Evolutionary conservation across 1,139 yeast species (phyloP).

Genomic region (Pneumocystis canis): DNA sequence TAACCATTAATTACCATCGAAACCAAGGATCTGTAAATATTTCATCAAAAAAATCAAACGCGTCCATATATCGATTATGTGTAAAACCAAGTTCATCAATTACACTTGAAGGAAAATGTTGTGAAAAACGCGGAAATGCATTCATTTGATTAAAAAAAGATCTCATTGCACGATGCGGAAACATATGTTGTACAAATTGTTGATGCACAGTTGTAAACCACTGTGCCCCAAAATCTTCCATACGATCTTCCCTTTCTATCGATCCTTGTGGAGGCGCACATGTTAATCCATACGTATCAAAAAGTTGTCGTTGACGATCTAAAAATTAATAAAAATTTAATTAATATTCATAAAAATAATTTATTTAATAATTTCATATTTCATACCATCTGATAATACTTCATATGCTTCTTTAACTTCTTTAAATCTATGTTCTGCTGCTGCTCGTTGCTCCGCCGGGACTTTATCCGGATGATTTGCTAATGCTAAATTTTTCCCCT

Average conservation of each 20-base stretch:
- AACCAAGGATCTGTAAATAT: not conserved
- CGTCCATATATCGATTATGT: not conserved
- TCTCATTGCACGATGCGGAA: not conserved
- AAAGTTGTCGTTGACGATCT: not conserved
- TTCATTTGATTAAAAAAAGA: not conserved
- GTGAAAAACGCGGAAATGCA: not conserved
- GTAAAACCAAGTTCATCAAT: not conserved
- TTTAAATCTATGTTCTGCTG: not conserved
- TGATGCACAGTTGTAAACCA: not conserved
- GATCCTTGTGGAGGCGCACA: not conserved
- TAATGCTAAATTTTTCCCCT: constrained; percentile 32
- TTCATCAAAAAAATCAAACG: not conserved
- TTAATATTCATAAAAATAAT: too few relatives aligned
- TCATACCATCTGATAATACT: constrained; percentile 2
- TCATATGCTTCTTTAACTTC: not conserved
- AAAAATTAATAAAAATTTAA: too few relatives aligned
- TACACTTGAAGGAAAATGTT: not conserved
- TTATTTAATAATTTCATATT: too few relatives aligned
- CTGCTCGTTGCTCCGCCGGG: constrained; percentile 37
- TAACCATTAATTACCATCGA: not conserved
- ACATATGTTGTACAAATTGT: not conserved
- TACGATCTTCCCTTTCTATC: not conserved
- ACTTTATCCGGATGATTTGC: constrained; percentile 72
- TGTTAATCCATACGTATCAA: not conserved
- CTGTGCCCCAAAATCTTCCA: not conserved